Base-by-base conservation (phyloP, 352 stramenopile species). In the Phytophthora niederhauseri region DNA sequence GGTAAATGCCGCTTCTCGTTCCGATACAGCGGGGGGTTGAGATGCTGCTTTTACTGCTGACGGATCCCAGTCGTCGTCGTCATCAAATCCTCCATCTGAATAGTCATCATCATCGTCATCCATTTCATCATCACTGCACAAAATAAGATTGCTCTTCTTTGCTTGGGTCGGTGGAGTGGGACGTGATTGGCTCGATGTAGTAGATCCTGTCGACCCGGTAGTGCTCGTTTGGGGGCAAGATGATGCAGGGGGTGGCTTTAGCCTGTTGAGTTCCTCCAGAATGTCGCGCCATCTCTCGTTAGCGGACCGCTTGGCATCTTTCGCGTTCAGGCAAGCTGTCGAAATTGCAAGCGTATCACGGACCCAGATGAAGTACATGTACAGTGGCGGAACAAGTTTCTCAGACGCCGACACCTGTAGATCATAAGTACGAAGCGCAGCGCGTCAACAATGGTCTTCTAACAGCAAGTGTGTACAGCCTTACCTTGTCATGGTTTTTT, bases 261-360 rank as follows among this genome's bases (percentile, higher is more conserved):
- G 52, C 49, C 73, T 77, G 22, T 68, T 70, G 15, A 93, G 75
- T 6, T 48, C 69, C 17, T 89, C 81, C 19, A 95, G 19, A 7
- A 90, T 72, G 46, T 93, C 81, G 4, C 83, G 84, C 64, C 90
- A 94, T 31, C 77, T 74, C 66, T 95, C 87, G 26, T 79, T 89
- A 9, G 87, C 84, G 20, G 85, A 85, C 12, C 87, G 77, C 61
- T 93, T 93, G 0, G 87, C 85, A 68, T 91, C 84, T 66, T 91
- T 95, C 46, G 73, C 68, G 36, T 86, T 93, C 52, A 90, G 26
- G 26, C 84, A 92, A 5, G 84, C 72, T 11, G 83, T 81, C 7
- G 81, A 86, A 45, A 94, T 78, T 0, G 71, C 80, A n/a, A 88
- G 30, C 0, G 77, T 78, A 1, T 55, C 52, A 7, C 76, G 64